Conservation (phyloP, 345 rosid genomes). For the Cardamine chenopodiifolia region DNA sequence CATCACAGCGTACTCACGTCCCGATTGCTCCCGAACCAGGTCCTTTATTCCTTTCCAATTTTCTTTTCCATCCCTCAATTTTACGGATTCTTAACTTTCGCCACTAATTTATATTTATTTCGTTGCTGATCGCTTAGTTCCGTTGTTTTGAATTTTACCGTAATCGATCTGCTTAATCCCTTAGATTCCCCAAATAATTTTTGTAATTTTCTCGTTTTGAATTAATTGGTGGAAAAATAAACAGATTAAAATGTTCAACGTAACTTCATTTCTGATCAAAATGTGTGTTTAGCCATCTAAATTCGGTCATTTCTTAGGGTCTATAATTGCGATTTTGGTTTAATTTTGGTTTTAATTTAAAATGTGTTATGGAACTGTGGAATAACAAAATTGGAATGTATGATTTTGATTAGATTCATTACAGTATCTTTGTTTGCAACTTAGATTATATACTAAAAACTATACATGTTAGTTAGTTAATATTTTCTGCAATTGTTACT, state of each 20-base stretch:
- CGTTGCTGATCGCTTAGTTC: neutral
- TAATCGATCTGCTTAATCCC: neutral
- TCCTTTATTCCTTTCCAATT: constrained; percentile 23
- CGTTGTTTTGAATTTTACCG: no score
- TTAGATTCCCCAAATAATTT: neutral
- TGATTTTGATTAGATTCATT: neutral
- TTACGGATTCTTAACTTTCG: neutral
- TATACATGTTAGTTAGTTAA: neutral
- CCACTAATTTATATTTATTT: neutral
- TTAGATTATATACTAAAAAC: neutral
- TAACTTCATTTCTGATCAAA: constrained; percentile 24
- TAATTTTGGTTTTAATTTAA: neutral
- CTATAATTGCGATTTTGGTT: no score
- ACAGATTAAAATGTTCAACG: constrained; percentile 21
- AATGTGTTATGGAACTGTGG: neutral
- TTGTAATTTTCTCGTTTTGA: neutral
- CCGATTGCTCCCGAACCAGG: constrained; percentile 58
- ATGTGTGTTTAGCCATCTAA: constrained; percentile 12
- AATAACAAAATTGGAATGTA: neutral
- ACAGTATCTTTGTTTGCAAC: neutral
- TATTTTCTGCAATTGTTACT: neutral
- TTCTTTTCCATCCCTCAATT: neutral
- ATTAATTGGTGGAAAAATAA: neutral
- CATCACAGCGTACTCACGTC: constrained; percentile 54
- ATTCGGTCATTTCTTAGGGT: neutral